A percentile compares a stretch with the other conserved stretches of the same genome.
Evolutionary conservation across 2,329 filamentous ascomycete genomes (phyloP).

Genomic region (Monilinia laxa): DNA sequence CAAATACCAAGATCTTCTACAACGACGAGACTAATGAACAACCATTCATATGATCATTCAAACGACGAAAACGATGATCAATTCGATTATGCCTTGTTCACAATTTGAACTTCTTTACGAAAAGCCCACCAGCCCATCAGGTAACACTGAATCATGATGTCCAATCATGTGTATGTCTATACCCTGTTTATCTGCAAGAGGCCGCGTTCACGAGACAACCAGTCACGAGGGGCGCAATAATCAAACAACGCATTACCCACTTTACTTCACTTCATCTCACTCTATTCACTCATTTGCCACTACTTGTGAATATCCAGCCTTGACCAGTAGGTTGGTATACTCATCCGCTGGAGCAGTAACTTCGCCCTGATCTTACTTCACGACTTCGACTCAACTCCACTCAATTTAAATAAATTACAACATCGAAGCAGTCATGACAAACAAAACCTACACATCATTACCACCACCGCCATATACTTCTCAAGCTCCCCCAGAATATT

Average conservation of each 20-base stretch:
- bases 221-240: neutral
- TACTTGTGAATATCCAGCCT: neutral
- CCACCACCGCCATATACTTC: constrained; percentile 1
- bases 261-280: neutral
- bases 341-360: neutral
- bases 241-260: neutral
- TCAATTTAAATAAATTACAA: neutral
- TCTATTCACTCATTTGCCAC: neutral
- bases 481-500: neutral
- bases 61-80: neutral
- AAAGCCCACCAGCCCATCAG: neutral
- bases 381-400: neutral
- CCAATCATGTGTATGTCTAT: neutral
- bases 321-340: neutral
- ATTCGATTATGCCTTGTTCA: neutral
- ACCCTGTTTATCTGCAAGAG: constrained; percentile 11
- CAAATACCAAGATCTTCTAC: neutral
- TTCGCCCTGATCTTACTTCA: neutral
- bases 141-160: neutral
- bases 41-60: neutral
- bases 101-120: neutral
- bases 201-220: neutral
- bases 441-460: neutral
- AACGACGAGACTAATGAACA: neutral
- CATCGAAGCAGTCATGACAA: neutral